Evolutionary conservation across 2,329 filamentous ascomycete genomes (phyloP).

Genomic region (Colletotrichum incanum): DNA sequence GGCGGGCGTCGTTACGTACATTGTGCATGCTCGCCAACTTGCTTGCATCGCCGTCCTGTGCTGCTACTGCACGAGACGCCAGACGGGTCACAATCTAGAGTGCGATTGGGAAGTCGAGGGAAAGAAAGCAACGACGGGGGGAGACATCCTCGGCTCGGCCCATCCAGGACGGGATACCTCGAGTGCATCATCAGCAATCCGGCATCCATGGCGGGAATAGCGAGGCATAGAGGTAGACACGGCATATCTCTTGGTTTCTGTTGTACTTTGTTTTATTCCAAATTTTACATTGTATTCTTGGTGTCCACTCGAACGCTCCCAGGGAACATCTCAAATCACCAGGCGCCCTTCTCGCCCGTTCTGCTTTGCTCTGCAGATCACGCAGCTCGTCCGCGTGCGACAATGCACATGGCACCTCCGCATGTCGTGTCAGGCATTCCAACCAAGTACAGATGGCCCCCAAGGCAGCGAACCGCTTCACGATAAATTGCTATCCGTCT

Average conservation of each 20-base stretch:
- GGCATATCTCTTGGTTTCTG: background rate
- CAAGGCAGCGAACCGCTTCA: background rate
- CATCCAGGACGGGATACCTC: too few relatives aligned
- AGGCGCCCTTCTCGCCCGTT: background rate
- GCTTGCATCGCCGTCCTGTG: background rate
- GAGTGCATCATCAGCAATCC: background rate
- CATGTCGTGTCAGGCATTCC: background rate
- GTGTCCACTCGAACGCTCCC: background rate
- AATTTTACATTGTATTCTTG: too few relatives aligned
- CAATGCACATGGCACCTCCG: background rate
- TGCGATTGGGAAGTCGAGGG: too few relatives aligned
- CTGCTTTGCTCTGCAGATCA: constrained; percentile 5
- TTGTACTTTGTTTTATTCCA: too few relatives aligned
- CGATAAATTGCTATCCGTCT: background rate
- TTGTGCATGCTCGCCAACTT: background rate
- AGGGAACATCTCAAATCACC: background rate
- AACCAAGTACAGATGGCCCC: background rate
- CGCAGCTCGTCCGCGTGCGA: background rate
- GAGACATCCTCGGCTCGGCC: too few relatives aligned
- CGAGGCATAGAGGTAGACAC: background rate
- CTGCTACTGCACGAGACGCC: background rate
- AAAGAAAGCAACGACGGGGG: too few relatives aligned
- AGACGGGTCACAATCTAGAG: background rate
- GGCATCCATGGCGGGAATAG: background rate
- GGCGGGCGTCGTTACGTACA: background rate